These are phyloP conservation scores for Macrolepiota albuminosa DNA, from an alignment of 768 basidiomycete species.

Conservation along the genomic window DNA sequence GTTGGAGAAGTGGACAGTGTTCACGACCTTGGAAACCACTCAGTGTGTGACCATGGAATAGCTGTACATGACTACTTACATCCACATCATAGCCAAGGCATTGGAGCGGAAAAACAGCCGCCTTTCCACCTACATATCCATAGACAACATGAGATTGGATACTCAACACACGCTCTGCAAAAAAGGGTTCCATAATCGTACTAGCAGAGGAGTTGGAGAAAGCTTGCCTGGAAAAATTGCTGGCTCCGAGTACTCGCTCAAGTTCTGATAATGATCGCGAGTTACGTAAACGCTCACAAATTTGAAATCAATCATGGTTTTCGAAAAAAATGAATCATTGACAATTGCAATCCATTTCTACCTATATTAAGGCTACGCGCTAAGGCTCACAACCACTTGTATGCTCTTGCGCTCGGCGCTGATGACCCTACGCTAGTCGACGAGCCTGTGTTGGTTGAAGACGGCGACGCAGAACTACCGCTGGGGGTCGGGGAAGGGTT, in stretches of 20 bases:
- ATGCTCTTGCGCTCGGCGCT: constrained; percentile 20
- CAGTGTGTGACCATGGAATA: constrained; percentile 10
- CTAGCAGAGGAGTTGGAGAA: neutral
- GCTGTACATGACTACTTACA: constrained; percentile 41
- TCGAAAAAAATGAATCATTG: neutral
- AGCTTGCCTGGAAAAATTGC: constrained; percentile 10
- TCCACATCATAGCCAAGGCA: constrained; percentile 95
- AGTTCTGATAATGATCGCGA: neutral
- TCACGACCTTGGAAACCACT: constrained; percentile 56
- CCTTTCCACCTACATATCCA: constrained; percentile 90
- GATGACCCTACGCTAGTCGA: constrained; percentile 8
- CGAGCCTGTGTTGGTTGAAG: constrained; percentile 1
- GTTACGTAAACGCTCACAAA: constrained; percentile 11
- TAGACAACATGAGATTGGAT: constrained; percentile 92
- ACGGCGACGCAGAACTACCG: neutral
- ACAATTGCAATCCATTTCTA: neutral
- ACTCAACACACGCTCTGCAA: constrained; percentile 64
- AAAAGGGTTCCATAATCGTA: constrained; percentile 6
- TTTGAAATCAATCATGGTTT: neutral
- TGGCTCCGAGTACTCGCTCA: constrained; percentile 2
- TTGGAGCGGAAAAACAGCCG: constrained; percentile 73
- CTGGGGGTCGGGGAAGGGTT: constrained; percentile 13
- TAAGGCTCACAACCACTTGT: constrained; percentile 29
- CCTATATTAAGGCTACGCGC: neutral
- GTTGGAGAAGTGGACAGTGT: constrained; percentile 94